Evolutionary conservation across 495 filamentous ascomycete genomes (phyloP), one percentile per base, ranked within the genome.

Genomic region (Aspergillus asperescens): DNA sequence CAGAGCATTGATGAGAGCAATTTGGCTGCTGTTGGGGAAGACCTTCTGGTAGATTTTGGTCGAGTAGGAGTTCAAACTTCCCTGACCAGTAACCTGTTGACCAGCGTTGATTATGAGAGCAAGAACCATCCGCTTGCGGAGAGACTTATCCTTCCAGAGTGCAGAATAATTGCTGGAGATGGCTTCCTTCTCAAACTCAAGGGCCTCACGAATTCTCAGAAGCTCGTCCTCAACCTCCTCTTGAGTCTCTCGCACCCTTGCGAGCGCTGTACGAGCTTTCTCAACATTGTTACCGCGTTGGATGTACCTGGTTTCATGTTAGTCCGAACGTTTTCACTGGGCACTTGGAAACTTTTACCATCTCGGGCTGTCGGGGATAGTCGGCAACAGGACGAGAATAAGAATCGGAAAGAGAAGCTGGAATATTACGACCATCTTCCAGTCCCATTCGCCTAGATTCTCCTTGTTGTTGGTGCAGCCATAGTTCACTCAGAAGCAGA

Each of bases 1-100:
- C 16, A 83, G 71, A 20, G 85, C 84, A 27, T 86, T 89, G 70
- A 89, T 83, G 24, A 88, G 71, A 20, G 80, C 75, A 67, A 87
- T 88, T 40, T 73, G 57, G 27, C 71, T 67, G 25, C 54, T 53
- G 47, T 67, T 72, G 12, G 65, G 68, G 62, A 80, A 85, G n/a
- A 85, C 74, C 61, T 81, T 80, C 64, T 84, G 70, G 65, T 84
- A 85, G 46, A 85, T 80, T 52, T 77, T 77, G 37, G 80, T 80
- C 12, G 77, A 81, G 68, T 85, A 85, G 7, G 73, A 70, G 72
- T 84, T 84, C 31, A 85, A 68, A 24, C 77, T 77, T 59, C 82
- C 81, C 55, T 82, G 80, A 25, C 81, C 81, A 19, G 77, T 82
- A 16, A 84, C 63, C 57, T 84, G 81, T 56, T 84, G 81, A 28